Evolutionary conservation across 2,329 filamentous ascomycete species (phyloP).

Genomic region (Ophiostoma triangulosporum): DNA sequence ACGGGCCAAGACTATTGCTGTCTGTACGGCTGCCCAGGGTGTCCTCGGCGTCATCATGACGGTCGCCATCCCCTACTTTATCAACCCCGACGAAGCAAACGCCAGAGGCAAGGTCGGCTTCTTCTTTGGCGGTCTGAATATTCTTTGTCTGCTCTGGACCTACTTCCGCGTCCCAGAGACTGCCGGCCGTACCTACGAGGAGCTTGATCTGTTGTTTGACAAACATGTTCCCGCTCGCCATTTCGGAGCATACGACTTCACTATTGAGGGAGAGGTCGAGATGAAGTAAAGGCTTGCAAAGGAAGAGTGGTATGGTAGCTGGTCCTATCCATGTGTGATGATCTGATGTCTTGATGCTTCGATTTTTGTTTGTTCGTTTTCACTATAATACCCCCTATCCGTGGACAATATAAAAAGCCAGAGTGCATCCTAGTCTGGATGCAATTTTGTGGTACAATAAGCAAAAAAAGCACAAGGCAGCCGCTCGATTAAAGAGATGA

Average conservation of each 20-base stretch:
- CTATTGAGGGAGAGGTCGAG: neutral
- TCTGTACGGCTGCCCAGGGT: constrained; percentile 29
- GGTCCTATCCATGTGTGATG: no score
- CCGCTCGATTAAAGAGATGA: no score
- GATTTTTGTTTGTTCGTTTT: no score
- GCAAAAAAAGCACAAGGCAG: no score
- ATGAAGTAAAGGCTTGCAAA: neutral
- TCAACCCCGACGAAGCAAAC: constrained; percentile 29
- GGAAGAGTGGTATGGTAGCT: neutral
- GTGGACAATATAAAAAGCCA: no score
- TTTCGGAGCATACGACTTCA: neutral
- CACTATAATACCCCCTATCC: no score
- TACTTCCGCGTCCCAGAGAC: constrained; percentile 42
- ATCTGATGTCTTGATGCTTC: no score
- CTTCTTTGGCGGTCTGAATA: constrained; percentile 32
- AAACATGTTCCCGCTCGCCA: neutral
- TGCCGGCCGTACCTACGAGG: constrained; percentile 37
- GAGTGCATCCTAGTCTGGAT: no score
- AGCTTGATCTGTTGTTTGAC: constrained; percentile 41
- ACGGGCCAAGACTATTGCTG: constrained; percentile 30
- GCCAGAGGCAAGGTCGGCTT: constrained; percentile 32
- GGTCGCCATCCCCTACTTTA: constrained; percentile 30
- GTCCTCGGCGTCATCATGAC: constrained; percentile 29
- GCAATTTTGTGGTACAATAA: no score
- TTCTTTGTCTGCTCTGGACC: constrained; percentile 34